A percentile compares a stretch with the other conserved stretches of the same genome.
Evolutionary conservation across 768 basidiomycete genomes (phyloP).

Genomic region (Calocybe indica): DNA sequence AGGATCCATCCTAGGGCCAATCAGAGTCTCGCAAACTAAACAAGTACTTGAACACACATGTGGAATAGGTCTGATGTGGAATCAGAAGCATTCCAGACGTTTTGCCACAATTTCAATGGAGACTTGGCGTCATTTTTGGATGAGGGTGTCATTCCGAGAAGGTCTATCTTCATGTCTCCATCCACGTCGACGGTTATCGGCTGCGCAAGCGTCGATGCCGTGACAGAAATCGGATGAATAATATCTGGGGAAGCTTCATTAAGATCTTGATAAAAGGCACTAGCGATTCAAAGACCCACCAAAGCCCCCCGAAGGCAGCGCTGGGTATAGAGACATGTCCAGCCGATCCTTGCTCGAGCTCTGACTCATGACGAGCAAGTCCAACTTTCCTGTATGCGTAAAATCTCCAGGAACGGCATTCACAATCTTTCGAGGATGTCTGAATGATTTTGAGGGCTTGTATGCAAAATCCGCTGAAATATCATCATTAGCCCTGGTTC

Average conservation of each 20-base stretch:
- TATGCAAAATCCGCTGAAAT: conserved; percentile 53
- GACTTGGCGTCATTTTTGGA: conserved; percentile 25
- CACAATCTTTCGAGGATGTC: conserved; percentile 50
- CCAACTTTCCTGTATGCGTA: conserved; percentile 86
- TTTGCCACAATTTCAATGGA: conserved; percentile 70
- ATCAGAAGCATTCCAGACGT: conserved; percentile 64
- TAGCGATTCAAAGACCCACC: conserved; percentile 34
- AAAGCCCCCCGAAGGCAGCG: conserved; percentile 56
- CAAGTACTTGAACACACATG: conserved; percentile 42
- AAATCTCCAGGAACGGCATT: conserved; percentile 94
- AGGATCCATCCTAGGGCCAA: conserved; percentile 42
- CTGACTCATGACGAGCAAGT: conserved; percentile 83
- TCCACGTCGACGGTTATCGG: conserved; percentile 84
- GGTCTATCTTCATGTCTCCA: conserved; percentile 85
- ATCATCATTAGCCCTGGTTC: neutral
- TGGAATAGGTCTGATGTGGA: conserved; percentile 51
- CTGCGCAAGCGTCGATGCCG: conserved; percentile 65
- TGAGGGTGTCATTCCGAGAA: conserved; percentile 61
- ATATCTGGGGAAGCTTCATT: conserved; percentile 22
- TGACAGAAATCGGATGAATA: conserved; percentile 41
- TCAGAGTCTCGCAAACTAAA: neutral
- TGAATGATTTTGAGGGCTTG: conserved; percentile 41
- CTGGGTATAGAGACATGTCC: conserved; percentile 67
- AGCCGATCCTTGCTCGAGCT: conserved; percentile 41
- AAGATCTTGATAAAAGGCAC: neutral